Evolutionary conservation across 805 yeast species (phyloP).

Genomic region (Priceomyces carsonii): DNA sequence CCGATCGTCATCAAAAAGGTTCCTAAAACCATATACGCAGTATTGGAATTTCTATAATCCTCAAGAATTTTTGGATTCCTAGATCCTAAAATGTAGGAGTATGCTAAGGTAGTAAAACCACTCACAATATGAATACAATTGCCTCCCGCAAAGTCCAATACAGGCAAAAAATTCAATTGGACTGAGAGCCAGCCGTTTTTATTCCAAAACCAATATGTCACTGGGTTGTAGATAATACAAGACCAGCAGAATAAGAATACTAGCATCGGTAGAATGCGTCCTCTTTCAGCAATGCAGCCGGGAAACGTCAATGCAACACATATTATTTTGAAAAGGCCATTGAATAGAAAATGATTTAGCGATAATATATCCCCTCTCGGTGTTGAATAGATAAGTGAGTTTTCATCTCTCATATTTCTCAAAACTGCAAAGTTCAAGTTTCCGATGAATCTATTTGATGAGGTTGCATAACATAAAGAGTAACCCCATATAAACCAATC

Average conservation of each 20-base stretch:
- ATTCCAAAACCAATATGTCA: slow-evolving; percentile 49
- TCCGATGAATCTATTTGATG: slow-evolving; percentile 37
- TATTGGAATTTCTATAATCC: slow-evolving; percentile 38
- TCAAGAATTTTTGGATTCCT: slow-evolving; percentile 38
- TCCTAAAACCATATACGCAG: slow-evolving; percentile 34
- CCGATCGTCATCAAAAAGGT: slow-evolving; percentile 33
- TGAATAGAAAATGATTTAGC: slow-evolving; percentile 39
- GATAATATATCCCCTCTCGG: slow-evolving; percentile 40
- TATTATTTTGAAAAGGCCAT: slow-evolving; percentile 37
- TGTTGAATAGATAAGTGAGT: slow-evolving; percentile 24
- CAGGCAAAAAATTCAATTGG: slow-evolving; percentile 32
- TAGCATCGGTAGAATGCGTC: slow-evolving; percentile 42
- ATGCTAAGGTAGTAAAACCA: slow-evolving; percentile 47
- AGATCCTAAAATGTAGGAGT: slow-evolving; percentile 44
- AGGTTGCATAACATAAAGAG: slow-evolving; percentile 38
- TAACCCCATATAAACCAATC: slow-evolving; percentile 50
- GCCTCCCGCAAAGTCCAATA: slow-evolving; percentile 48
- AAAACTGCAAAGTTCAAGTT: slow-evolving; percentile 30
- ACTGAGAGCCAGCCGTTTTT: slow-evolving; percentile 43
- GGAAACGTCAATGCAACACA: slow-evolving; percentile 45
- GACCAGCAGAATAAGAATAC: slow-evolving; percentile 43
- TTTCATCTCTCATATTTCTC: slow-evolving; percentile 23
- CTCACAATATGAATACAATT: slow-evolving; percentile 45
- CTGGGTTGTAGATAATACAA: slow-evolving; percentile 41
- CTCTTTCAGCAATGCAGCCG: slow-evolving; percentile 46